Base-by-base conservation (phyloP, 2,329 filamentous ascomycete genomes). In the Stenocarpella maydis region DNA sequence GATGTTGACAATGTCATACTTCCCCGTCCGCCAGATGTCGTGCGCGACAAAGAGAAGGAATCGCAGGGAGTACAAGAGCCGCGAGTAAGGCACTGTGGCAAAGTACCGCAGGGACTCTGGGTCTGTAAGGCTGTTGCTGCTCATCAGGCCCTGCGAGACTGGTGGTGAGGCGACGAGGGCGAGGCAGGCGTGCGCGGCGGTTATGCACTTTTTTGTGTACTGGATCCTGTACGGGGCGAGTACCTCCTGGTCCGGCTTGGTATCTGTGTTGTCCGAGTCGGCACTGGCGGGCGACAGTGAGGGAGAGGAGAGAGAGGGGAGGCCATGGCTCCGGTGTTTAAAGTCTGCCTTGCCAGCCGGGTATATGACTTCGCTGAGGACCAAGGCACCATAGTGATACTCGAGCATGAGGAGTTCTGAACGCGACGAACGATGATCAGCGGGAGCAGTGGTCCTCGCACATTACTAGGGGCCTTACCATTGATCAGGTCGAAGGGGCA, bases 401-500 rank as follows among this genome's bases (percentile, higher is more conserved):
- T 71, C 69, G 14, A 71, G 41, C 69, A 71, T 71, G 37, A 71
- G 39, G 21, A 49, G 34, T 28, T 66, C 69, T 71, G 41, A 9
- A 19, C 15, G n/a, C 21, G 6, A n/a, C 4, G 37, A n/a, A 19
- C 12, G 2, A 24, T 8, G 6, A 14, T 67, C 17, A 67, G 64
- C 53, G 8, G 17, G 12, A 8, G 19, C 15, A 15, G 49, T 6
- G 24, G 34, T 39, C 17, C 19, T 24, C n/a, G n/a, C 21, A 7
- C 61, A 28, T 34, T 10, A 14, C 39, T 4, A 2, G 1, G 26
- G 10, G 24, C 24, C 69, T 41, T 39, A 71, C 69, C 69, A 21
- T 65, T 71, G 12, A 69, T 61, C 8, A 71, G 47, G 34, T 71
- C 67, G 26, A 71, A 66, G 5, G 69, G 69, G 31, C 69, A 71